Evolutionary conservation across 208 protist species (phyloP), one percentile per base, ranked within the genome.

Genomic region (Zelonia costaricensis): DNA sequence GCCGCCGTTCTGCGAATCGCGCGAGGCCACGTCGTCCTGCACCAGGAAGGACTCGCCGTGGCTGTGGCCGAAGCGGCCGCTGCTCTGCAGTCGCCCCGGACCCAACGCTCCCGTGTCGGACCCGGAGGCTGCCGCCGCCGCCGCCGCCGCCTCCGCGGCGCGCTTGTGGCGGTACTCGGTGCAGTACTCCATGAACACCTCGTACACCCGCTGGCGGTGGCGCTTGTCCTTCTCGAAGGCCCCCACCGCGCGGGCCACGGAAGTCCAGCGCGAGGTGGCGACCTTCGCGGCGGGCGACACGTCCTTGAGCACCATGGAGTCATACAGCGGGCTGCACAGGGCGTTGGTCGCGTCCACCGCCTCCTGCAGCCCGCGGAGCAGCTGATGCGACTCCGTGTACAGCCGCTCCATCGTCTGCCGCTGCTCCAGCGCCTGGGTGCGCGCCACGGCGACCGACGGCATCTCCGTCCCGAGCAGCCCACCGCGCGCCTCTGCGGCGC

Each of bases 141-240:
- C 43, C 27, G 13, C 33, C n/a, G n/a, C 20, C 5, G 42, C 49
- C 15, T 53, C 42, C 22, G 49, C 56, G 6, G 27, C 30, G 6
- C 56, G 39, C 40, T 61, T 46, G 13, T 76, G 68, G 2, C 65
- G 64, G 42, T 75, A 82, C 30, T 64, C 57, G 18, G 70, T 74
- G 64, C 80, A 88, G 84, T 88, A 95, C 55, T 81, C 63, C 27
- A 68, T 78, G 69, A 95, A 95, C 6, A 92, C 75, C 22, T 89
- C 71, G 71, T 89, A 93, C 4, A 94, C 84, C 9, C 76, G 74
- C 53, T 84, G 68, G 35, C 84, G 84, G 53, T 93, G 91, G 22
- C 71, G 78, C 60, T 84, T 80, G 16, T 92, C 84, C 39, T 43
- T 44, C 62, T 96, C 85, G 46, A 80, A 81, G 10, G 63, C 75